Conservation (phyloP, 257 asterid genomes). For the Scutellaria barbata region DNA sequence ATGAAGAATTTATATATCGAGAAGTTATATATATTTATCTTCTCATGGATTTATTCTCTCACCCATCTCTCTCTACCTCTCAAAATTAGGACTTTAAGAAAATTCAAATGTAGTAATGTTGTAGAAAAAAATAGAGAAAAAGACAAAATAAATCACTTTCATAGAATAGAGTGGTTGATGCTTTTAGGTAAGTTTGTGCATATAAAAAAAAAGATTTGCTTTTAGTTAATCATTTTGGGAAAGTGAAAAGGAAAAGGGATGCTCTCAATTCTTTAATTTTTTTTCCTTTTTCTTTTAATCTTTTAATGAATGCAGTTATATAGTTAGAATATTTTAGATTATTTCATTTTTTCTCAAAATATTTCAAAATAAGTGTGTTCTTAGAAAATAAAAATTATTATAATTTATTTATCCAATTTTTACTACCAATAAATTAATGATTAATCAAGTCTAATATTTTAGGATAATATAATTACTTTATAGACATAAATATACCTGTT, state of each 20-base stretch:
- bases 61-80: neutral
- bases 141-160: conserved; percentile 21
- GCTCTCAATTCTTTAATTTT: neutral
- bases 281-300: neutral
- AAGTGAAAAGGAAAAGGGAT: neutral
- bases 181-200: conserved; percentile 29
- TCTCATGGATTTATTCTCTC: no score
- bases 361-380: no score
- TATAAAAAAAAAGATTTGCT: neutral
- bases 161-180: conserved; percentile 17
- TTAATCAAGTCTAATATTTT: no score
- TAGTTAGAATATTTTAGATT: neutral
- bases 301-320: neutral
- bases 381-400: no score
- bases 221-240: conserved; percentile 8
- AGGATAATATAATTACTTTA: no score
- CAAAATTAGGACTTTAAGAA: neutral
- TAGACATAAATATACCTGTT: no score
- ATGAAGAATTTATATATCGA: no score
- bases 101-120: neutral
- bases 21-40: no score
- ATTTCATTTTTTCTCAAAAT: neutral
- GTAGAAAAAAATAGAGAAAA: neutral
- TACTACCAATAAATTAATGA: no score
- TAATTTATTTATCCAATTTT: no score